Evolutionary conservation across 441 rosid species (phyloP), one percentile per base, ranked within the genome.

Genomic region (Adansonia madagascariensis): DNA sequence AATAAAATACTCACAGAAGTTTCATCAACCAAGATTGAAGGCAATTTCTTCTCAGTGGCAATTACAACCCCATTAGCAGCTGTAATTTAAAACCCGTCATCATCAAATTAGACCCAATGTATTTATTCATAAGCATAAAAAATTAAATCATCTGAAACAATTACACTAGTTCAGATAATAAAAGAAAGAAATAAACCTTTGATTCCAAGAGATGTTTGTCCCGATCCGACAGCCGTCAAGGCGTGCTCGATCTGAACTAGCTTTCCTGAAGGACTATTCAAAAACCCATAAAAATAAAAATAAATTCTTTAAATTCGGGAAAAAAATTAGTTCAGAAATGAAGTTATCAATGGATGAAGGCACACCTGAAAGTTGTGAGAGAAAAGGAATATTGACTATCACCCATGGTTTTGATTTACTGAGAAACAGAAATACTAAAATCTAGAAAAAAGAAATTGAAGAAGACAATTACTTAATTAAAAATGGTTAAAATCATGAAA

Each of bases 211-310:
- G 98, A 97, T 22, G 99, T 97, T 79, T 96, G 98, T 2, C 98
- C 99, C n/a, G 98, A 94, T 67, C 99, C 98, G 52, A 96, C 98
- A 10, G 98, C 98, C 4, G 99, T 96, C 73, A 96, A 80, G 59
- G 99, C 99, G 82, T 96, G 98, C 81, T 96, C 99, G 61, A 96
- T 94, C 93, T 94, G 99, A 83, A 96, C 99, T 43, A 96, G 95
- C 92, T 96, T 96, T n/a, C 99, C 99, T 15, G 98, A 94, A 75
- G 99, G 99, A 79, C 98, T 96, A 84, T 50, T 17, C 41, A 18
- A 65, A 8, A 50, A 10, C 63, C 44, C 47, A 62, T 18, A 75
- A 52, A 20, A 41, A 31, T 3, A n/a, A 3, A 49, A 11, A 20
- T 18, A 4, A 11, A 20, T 18, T 57, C 9, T 18, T 57, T 57